phyloP scores from a whole-genome alignment of 176 grass and related monocot species.

The Ensete ventricosum region DNA sequence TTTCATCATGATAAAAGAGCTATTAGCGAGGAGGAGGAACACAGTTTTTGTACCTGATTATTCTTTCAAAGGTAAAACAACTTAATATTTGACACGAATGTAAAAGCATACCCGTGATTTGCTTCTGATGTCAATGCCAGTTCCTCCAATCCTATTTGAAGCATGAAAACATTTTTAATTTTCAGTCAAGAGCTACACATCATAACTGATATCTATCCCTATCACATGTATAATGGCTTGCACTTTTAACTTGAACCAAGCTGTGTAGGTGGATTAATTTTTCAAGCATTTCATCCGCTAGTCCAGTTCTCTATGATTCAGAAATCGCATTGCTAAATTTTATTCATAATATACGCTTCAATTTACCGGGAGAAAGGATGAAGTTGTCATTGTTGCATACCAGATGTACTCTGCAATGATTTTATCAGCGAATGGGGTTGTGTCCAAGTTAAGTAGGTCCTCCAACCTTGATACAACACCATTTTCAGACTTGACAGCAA shows the following conservation, averaged over 20 bases:
- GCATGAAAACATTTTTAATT: conserved; percentile 5
- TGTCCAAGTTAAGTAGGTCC: conserved; percentile 93
- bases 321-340: background rate
- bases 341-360: no score
- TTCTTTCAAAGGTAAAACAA: no score
- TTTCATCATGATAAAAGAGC: conserved; percentile 4
- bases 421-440: conserved; percentile 59
- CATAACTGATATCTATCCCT: background rate
- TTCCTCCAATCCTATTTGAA: conserved; percentile 77
- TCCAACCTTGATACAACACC: conserved; percentile 69
- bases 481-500: conserved; percentile 46
- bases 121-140: conserved; percentile 93
- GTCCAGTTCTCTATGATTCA: background rate
- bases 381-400: conserved; percentile 18
- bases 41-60: no score
- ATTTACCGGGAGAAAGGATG: background rate
- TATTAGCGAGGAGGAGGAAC: background rate
- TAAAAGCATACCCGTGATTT: conserved; percentile 66
- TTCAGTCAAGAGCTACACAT: background rate
- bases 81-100: background rate
- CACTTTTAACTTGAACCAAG: no score
- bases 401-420: conserved; percentile 96
- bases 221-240: background rate
- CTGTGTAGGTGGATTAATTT: no score
- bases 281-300: background rate